Percentiles rank a stretch among this genome's conserved stretches.
phyloP scores from a whole-genome alignment of 1,284 basidiomycete species.

The Austroboletus olivaceoglutinosus region DNA sequence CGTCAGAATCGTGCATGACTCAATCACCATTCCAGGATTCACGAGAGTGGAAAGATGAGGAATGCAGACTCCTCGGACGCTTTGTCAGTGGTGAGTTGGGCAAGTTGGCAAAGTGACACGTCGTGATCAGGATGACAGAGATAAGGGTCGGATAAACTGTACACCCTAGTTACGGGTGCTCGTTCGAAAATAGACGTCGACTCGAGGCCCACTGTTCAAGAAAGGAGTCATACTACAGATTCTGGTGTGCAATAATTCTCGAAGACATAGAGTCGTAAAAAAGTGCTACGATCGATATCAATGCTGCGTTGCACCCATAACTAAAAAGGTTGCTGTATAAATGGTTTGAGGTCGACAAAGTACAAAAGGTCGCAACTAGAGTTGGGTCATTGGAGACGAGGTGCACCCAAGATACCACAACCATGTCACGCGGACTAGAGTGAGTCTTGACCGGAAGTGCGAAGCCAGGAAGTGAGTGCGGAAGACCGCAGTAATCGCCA shows the following conservation, averaged over 20 bases:
- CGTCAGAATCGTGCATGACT: slow-evolving; percentile 63
- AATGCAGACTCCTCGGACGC: background rate
- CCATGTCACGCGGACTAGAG: slow-evolving; percentile 8
- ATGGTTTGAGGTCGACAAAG: slow-evolving; percentile 24
- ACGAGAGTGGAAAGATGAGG: background rate
- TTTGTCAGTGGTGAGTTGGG: background rate
- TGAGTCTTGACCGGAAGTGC: slow-evolving; percentile 23
- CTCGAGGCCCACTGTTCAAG: too few species aligned
- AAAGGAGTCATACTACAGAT: background rate
- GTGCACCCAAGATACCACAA: slow-evolving; percentile 16
- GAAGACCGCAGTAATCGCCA: slow-evolving; percentile 23
- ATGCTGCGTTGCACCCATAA: slow-evolving; percentile 8
- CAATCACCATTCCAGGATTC: background rate
- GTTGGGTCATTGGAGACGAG: slow-evolving; percentile 6
- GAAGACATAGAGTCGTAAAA: slow-evolving; percentile 4
- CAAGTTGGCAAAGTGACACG: background rate
- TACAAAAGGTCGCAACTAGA: slow-evolving; percentile 26
- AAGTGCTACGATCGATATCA: slow-evolving; percentile 11
- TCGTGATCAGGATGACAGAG: background rate
- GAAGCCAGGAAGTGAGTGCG: slow-evolving; percentile 22
- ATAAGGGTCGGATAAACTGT: background rate
- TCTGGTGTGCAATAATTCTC: slow-evolving; percentile 6
- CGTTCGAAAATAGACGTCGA: too few species aligned
- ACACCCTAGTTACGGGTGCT: too few species aligned
- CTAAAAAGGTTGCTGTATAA: slow-evolving; percentile 9